phyloP scores from a whole-genome alignment of 306 rosid genomes.

The Vigna reflexopilosa region DNA sequence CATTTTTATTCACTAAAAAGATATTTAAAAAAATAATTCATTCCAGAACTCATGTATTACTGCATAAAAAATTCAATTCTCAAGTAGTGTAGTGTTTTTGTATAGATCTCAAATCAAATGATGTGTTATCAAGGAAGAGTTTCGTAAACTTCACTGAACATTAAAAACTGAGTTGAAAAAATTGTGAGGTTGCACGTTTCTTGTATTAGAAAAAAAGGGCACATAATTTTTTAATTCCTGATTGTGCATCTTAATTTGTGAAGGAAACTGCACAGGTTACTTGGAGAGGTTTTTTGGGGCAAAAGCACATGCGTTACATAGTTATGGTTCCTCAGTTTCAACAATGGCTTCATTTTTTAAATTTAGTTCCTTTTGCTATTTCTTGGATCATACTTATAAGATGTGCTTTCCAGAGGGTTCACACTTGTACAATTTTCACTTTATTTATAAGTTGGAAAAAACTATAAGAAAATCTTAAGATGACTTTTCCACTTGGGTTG shows the following conservation, averaged over 20 bases:
- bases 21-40: no score
- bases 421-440: not conserved
- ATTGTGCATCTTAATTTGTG: conserved; percentile 41
- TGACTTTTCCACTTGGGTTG: conserved; percentile 24
- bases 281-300: conserved; percentile 54
- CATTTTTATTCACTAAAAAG: no score
- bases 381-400: conserved; percentile 38
- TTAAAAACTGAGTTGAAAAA: not conserved
- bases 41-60: no score
- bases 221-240: conserved; percentile 7
- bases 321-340: conserved; percentile 45
- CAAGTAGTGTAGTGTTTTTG: no score
- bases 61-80: no score
- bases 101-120: no score
- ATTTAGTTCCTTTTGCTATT: conserved; percentile 23
- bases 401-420: conserved; percentile 30
- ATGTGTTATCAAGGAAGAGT: not conserved
- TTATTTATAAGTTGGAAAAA: conserved; percentile 20
- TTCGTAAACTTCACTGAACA: not conserved
- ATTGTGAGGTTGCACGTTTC: conserved; percentile 5
- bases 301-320: conserved; percentile 55
- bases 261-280: conserved; percentile 48
- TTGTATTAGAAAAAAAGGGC: conserved; percentile 36
- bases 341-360: conserved; percentile 36
- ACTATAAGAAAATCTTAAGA: not conserved